Evolutionary conservation across 2,329 filamentous ascomycete genomes (phyloP), one percentile per base, ranked within the genome.

Genomic region (Triangularia setosa): DNA sequence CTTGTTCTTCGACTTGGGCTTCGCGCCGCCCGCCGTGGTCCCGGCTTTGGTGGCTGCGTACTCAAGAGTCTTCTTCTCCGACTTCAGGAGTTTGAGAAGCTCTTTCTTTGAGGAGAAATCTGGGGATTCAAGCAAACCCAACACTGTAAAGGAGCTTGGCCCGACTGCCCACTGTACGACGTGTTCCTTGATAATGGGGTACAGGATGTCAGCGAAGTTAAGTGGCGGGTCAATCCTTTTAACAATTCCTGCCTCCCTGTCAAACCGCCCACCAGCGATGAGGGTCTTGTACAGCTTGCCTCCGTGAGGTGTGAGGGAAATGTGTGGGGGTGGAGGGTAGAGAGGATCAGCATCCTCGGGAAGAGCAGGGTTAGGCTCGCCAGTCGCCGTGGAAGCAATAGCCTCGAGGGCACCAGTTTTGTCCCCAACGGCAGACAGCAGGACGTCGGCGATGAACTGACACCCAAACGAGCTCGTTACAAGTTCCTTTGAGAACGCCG

Each of bases 211-310:
- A 65, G 91, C 87, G 75, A 99, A 99, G 58, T 88, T 84, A 63
- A 98, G 82, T 7, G 91, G 84, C 16, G 93, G 92, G 58, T 93
- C 87, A 1, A 90, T 83, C 23, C 87, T 85, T 72, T 90, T 84
- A 54, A 95, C 78, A 63, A 83, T 87, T 77, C 92, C 92, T 1
- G 86, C 83, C 53, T 83, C 83, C 66, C 87, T 86, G 77, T 98
- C 92, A 74, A 91, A 99, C 64, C 87, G 88, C 25, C 96, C 95
- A 52, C 95, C 95, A 62, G 92, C 89, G 24, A 97, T 93, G 7
- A 99, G 84, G 0, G 90, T 90, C 80, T 97, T 97, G 72, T 98
- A 84, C 88, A 97, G 90, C 65, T 92, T 89, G 16, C 91, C 92
- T 48, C 87, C 90, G 70, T 83, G 83, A 0, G 87, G 74, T 40